These are phyloP conservation scores for Hygrophorus pudorinus DNA, from an alignment of 768 basidiomycete species.

Conservation along the genomic window DNA sequence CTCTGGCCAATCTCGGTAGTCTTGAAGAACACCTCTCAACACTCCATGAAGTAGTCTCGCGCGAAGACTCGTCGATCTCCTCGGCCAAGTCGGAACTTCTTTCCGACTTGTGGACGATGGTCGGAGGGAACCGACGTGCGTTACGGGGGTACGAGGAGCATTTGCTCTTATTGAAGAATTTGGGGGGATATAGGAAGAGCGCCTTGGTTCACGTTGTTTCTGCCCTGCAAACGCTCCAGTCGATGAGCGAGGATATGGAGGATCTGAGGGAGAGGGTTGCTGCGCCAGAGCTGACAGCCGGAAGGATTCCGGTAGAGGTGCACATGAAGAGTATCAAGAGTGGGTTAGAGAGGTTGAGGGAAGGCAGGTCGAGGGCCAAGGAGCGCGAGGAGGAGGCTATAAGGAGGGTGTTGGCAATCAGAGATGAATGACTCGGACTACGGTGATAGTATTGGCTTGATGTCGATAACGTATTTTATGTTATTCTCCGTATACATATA, in stretches of 20 bases:
- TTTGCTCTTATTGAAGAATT: constrained; percentile 40
- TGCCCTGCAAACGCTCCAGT: constrained; percentile 48
- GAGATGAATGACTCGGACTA: not conserved
- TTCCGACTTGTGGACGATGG: constrained; percentile 54
- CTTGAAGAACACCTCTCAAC: constrained; percentile 52
- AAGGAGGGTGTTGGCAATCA: constrained; percentile 18
- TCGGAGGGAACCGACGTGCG: constrained; percentile 49
- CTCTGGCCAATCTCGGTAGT: constrained; percentile 42
- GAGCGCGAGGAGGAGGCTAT: constrained; percentile 33
- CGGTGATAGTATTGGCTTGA: not conserved
- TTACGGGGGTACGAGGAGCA: constrained; percentile 44
- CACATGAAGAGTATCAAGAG: constrained; percentile 63
- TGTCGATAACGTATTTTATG: not conserved
- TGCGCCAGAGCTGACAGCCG: constrained; percentile 50
- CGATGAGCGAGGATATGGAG: constrained; percentile 67
- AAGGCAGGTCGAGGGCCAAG: constrained; percentile 43
- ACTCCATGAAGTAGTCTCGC: constrained; percentile 48
- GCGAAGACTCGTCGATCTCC: constrained; percentile 42
- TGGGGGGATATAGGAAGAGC: constrained; percentile 47
- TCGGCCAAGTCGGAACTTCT: constrained; percentile 45
- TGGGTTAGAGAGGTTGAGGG: constrained; percentile 53
- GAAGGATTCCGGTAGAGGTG: constrained; percentile 58
- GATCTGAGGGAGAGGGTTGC: constrained; percentile 66
- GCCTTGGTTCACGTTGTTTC: constrained; percentile 60
- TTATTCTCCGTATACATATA: too few species aligned